Conservation (phyloP, 345 rosid genomes). For the Eutrema yunnanense region DNA sequence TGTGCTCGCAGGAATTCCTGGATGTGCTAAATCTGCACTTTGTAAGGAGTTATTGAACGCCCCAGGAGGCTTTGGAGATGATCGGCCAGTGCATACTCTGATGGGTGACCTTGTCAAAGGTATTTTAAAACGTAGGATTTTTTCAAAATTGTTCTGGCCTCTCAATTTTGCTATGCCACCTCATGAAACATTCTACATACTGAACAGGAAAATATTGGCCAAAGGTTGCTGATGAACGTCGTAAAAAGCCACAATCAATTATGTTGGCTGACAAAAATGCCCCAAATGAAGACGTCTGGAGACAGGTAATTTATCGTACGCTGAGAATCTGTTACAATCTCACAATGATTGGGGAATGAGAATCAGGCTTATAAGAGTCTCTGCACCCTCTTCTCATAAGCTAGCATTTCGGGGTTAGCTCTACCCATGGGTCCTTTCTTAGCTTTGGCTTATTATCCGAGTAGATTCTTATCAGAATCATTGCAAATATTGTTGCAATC, state of each 20-base stretch:
- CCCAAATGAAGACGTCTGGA: slow-evolving; percentile 99
- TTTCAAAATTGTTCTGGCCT: not conserved
- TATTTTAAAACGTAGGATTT: slow-evolving; percentile 21
- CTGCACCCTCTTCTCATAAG: not conserved
- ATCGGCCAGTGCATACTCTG: slow-evolving; percentile 72
- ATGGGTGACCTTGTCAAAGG: slow-evolving; percentile 99
- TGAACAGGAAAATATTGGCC: slow-evolving; percentile 81
- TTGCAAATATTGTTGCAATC: not conserved
- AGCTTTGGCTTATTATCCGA: not conserved
- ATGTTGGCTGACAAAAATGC: slow-evolving; percentile 98
- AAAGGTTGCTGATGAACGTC: slow-evolving; percentile 67
- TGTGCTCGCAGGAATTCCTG: slow-evolving; percentile 74
- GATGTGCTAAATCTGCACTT: slow-evolving; percentile 96
- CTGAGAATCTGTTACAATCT: slow-evolving; percentile 4
- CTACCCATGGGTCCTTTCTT: not conserved
- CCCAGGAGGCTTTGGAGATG: slow-evolving; percentile 74
- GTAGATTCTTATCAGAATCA: not conserved
- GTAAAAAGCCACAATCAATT: slow-evolving; percentile 74
- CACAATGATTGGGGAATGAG: not conserved
- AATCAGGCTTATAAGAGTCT: not conserved
- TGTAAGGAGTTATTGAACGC: slow-evolving; percentile 76
- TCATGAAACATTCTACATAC: not conserved
- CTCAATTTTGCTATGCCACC: slow-evolving; percentile 5
- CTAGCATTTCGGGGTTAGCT: not conserved
- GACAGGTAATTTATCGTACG: slow-evolving; percentile 50